Evolutionary conservation across 805 yeast species (phyloP).

Genomic region (Schwanniomyces sp.): DNA sequence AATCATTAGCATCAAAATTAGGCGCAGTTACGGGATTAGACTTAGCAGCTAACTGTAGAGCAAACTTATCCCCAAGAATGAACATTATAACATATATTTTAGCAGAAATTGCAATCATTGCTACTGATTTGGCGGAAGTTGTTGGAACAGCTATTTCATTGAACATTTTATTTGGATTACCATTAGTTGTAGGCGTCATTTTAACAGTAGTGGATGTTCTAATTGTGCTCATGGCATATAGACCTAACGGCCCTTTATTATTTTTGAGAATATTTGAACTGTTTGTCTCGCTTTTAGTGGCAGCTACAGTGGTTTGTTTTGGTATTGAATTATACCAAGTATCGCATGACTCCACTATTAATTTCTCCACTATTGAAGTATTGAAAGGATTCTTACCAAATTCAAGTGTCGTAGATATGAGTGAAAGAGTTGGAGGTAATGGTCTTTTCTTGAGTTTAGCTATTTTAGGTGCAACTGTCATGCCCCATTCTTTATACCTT

Average conservation of each 20-base stretch:
- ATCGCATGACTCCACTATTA: conserved; percentile 51
- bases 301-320: conserved; percentile 75
- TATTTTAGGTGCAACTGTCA: conserved; percentile 89
- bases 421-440: conserved; percentile 48
- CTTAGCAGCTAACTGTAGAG: conserved; percentile 79
- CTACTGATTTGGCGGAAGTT: conserved; percentile 92
- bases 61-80: conserved; percentile 65
- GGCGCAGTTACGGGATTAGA: conserved; percentile 91
- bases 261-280: conserved; percentile 76
- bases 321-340: conserved; percentile 60
- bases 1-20: conserved; percentile 77
- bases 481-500: conserved; percentile 87
- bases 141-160: conserved; percentile 90
- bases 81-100: conserved; percentile 63
- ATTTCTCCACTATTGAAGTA: conserved; percentile 50
- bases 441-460: conserved; percentile 80
- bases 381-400: conserved; percentile 72
- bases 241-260: conserved; percentile 69
- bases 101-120: conserved; percentile 86
- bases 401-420: conserved; percentile 24
- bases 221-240: conserved; percentile 73
- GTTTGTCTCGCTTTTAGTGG: conserved; percentile 69
- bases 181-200: conserved; percentile 71
- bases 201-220: conserved; percentile 82
- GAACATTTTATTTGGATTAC: conserved; percentile 72